These are phyloP conservation scores for Citrus mangshanensis DNA, from an alignment of 345 rosid genomes.

Conservation along the genomic window DNA sequence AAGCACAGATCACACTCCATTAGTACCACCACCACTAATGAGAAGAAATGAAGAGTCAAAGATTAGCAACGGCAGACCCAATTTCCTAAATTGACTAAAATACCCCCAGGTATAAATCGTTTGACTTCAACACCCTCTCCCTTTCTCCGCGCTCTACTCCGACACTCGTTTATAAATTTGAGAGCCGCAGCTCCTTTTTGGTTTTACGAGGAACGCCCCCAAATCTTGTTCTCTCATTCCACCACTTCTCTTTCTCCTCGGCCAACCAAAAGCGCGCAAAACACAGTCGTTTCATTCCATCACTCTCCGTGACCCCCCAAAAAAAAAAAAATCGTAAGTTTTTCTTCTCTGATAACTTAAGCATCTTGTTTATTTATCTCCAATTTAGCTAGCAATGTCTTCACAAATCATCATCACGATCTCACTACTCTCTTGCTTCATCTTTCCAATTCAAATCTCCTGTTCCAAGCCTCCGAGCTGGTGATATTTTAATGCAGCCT, in stretches of 20 bases:
- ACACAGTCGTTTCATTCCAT: not conserved
- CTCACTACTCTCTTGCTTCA: not conserved
- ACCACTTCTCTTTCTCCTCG: not conserved
- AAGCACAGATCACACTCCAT: not conserved
- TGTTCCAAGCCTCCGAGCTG: not conserved
- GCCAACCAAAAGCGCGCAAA: not conserved
- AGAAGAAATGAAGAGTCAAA: not conserved
- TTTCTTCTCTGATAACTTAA: not conserved
- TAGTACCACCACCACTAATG: not conserved
- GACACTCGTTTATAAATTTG: not conserved
- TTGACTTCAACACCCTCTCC: not conserved
- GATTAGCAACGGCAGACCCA: not conserved
- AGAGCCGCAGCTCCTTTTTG: constrained; percentile 8
- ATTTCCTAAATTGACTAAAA: not conserved
- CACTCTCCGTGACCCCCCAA: not conserved
- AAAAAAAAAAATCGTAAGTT: not conserved
- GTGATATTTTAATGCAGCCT: not conserved
- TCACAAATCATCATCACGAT: not conserved
- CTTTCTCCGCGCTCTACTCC: not conserved
- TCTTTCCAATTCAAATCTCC: not conserved
- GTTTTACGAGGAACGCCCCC: constrained; percentile 29
- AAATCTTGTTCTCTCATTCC: not conserved
- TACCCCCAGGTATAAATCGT: not conserved
- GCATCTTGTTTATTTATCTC: not conserved
- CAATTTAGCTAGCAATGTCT: constrained; percentile 4